Evolutionary conservation across 352 stramenopile genomes (phyloP).

Genomic region (Halophytophthora batemanensis): DNA sequence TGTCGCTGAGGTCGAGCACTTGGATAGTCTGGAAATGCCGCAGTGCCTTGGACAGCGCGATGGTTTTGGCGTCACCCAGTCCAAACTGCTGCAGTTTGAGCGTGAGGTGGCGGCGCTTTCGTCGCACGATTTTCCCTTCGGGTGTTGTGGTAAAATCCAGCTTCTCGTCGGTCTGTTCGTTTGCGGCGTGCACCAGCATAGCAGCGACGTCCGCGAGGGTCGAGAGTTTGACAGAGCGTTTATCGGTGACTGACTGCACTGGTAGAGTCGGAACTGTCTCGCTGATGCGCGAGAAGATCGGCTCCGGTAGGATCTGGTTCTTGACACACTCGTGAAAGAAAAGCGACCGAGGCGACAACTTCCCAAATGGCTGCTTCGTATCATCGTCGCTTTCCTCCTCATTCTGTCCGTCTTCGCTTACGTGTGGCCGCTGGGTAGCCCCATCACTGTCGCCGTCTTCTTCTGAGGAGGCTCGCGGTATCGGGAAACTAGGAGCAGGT

Average conservation of each 20-base stretch:
- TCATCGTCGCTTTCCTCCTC: slow-evolving; percentile 13
- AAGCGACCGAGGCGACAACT: slow-evolving; percentile 58
- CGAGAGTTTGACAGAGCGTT: slow-evolving; percentile 5
- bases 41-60: slow-evolving; percentile 53
- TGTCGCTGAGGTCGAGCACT: slow-evolving; percentile 62
- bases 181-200: slow-evolving; percentile 32
- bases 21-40: slow-evolving; percentile 58
- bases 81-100: slow-evolving; percentile 72
- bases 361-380: slow-evolving; percentile 18
- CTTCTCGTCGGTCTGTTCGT: slow-evolving; percentile 11
- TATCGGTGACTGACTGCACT: slow-evolving; percentile 14
- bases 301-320: slow-evolving; percentile 56
- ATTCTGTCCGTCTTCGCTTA: slow-evolving; percentile 8
- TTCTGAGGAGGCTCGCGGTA: slow-evolving; percentile 6
- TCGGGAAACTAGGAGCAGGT: too few relatives aligned
- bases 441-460: background rate
- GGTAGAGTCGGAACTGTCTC: slow-evolving; percentile 17
- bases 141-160: slow-evolving; percentile 24
- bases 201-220: slow-evolving; percentile 39
- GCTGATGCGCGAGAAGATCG: slow-evolving; percentile 70
- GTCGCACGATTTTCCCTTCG: slow-evolving; percentile 15
- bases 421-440: background rate
- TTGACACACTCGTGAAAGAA: slow-evolving; percentile 68
- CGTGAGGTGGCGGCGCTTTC: slow-evolving; percentile 45
- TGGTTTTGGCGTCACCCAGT: slow-evolving; percentile 56